Evolutionary conservation across 768 basidiomycete genomes (phyloP).

Genomic region (Amanita phalloides): DNA sequence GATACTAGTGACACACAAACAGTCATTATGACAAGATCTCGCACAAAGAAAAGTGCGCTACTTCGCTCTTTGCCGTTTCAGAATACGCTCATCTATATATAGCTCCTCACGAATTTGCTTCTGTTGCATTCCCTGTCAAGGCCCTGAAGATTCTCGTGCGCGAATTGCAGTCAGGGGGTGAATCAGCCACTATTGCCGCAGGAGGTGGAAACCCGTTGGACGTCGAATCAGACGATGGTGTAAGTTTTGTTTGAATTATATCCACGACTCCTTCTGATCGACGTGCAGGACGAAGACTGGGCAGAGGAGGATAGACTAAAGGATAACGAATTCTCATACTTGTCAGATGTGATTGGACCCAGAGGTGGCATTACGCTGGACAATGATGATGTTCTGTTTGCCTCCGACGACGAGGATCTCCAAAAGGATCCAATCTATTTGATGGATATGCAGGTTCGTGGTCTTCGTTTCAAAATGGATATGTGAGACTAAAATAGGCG

Average conservation of each 20-base stretch:
- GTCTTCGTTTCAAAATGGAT: not conserved
- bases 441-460: conserved; percentile 63
- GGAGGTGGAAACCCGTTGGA: conserved; percentile 34
- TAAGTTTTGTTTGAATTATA: conserved; percentile 16
- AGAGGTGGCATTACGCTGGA: conserved; percentile 57
- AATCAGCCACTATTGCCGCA: conserved; percentile 54
- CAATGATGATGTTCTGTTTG: conserved; percentile 66
- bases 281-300: conserved; percentile 82
- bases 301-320: conserved; percentile 71
- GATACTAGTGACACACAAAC: conserved; percentile 8
- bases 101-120: conserved; percentile 85
- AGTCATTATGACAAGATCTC: conserved; percentile 97
- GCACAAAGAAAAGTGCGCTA: conserved; percentile 71
- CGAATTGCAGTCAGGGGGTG: conserved; percentile 74
- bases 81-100: conserved; percentile 14
- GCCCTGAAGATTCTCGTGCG: conserved; percentile 82
- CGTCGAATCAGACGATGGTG: conserved; percentile 69
- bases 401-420: conserved; percentile 80
- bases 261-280: not conserved
- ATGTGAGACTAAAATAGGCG: not conserved
- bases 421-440: conserved; percentile 77
- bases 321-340: conserved; percentile 70
- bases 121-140: conserved; percentile 83
- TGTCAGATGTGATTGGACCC: conserved; percentile 76
- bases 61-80: conserved; percentile 5